Conservation (phyloP, 116 monocot genomes). For the Papilionanthe hybrid region DNA sequence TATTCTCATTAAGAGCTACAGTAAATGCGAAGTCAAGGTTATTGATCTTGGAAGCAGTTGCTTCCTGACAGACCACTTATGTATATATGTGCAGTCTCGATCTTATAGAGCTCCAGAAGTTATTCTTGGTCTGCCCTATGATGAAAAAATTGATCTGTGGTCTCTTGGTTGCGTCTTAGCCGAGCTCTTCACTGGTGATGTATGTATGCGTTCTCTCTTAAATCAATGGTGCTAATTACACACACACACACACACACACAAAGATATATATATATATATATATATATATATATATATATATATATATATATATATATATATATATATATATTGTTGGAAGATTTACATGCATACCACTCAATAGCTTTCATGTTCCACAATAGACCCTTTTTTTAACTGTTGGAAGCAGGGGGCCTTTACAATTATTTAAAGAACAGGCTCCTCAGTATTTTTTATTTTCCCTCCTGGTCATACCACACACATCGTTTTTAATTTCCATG, state of each 20-base stretch:
- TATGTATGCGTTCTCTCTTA: conserved; percentile 23
- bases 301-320: too few relatives aligned
- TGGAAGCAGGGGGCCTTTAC: too few relatives aligned
- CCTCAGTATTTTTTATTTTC: background rate
- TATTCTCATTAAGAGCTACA: conserved; percentile 74
- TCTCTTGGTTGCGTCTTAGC: conserved; percentile 74
- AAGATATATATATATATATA: too few relatives aligned
- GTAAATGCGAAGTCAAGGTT: conserved; percentile 65
- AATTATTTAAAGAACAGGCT: background rate
- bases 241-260: too few relatives aligned
- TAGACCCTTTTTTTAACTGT: background rate
- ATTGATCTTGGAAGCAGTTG: conserved; percentile 85
- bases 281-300: too few relatives aligned
- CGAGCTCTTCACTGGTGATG: conserved; percentile 67
- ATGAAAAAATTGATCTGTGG: conserved; percentile 72
- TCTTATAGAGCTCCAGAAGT: conserved; percentile 84
- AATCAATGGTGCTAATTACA: background rate
- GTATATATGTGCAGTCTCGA: conserved; percentile 64
- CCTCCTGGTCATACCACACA: background rate
- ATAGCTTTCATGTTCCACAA: background rate
- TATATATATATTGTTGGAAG: too few relatives aligned
- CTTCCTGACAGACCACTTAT: conserved; percentile 60
- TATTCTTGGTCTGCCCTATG: conserved; percentile 61
- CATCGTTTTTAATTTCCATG: too few relatives aligned
- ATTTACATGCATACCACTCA: too few relatives aligned